Evolutionary conservation across 257 asterid genomes (phyloP), one percentile per base, ranked within the genome.

Genomic region (Solanum sejunctum): DNA sequence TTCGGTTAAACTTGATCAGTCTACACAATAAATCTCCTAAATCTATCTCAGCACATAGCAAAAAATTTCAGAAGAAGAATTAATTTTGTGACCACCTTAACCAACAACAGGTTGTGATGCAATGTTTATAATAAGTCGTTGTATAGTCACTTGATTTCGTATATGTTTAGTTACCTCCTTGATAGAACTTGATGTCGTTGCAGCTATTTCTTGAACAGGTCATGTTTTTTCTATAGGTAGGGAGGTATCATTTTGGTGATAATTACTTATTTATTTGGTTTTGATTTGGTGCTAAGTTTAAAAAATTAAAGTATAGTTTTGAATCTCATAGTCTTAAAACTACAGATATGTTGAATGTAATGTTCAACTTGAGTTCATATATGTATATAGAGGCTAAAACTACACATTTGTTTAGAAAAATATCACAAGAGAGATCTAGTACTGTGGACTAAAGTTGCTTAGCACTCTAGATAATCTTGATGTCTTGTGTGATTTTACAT

Each of bases 331-430:
- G 41, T 36, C 41, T 36, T 36, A 36, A 32, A 32, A 36, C 6
- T 36, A 36, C 6, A 36, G 41, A 36, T 36, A 36, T 36, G 41
- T 36, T 36, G 3, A 36, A 36, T 36, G 41, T 4, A 36, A 36
- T 36, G 41, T 36, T 87, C 98, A 92, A 91, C 99, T 97, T 49
- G 99, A 97, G 93, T 88, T 97, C 84, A 94, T 95, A 99, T 94
- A 92, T 86, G 61, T 47, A 60, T 20, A 52, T 8, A 51, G 18
- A 51, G 26, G 49, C 49, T 78, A 78, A 64, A 78, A 52, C 26
- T 49, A 26, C 64, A 26, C 10, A 52, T 78, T 77, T 78, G 55
- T 15, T 9, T 26, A 78, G 45, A 32, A 26, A 45, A 2, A 16
- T 17, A 52, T 78, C 47, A 78, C 52, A 28, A 51, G 64, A 52